These are phyloP conservation scores for Sindora glabra DNA, from an alignment of 306 rosid genomes.

Conservation along the genomic window DNA sequence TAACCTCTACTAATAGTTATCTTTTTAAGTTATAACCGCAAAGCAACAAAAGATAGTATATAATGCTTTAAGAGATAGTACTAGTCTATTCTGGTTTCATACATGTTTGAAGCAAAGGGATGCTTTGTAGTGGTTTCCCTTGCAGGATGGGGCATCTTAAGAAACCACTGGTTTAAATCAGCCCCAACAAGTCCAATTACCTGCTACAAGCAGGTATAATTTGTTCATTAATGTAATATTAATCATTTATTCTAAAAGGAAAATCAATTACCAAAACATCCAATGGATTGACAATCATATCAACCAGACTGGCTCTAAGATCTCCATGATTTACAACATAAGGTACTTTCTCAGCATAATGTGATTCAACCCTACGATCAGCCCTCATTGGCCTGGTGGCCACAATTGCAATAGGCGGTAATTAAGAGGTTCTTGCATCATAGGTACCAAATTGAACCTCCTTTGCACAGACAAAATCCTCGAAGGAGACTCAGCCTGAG, in stretches of 20 bases:
- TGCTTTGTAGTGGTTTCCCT: slow-evolving; percentile 58
- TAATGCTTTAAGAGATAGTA: slow-evolving; percentile 90
- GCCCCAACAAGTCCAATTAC: slow-evolving; percentile 83
- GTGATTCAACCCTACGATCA: slow-evolving; percentile 92
- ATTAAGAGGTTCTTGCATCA: slow-evolving; percentile 57
- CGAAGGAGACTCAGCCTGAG: slow-evolving; percentile 63
- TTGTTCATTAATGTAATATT: slow-evolving; percentile 85
- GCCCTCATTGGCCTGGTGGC: slow-evolving; percentile 79
- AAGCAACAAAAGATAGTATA: too few species aligned
- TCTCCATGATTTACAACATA: slow-evolving; percentile 85
- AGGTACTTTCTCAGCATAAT: slow-evolving; percentile 81
- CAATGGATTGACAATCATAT: slow-evolving; percentile 90
- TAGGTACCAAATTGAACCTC: slow-evolving; percentile 91
- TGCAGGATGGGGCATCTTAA: slow-evolving; percentile 76
- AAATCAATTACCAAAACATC: slow-evolving; percentile 70
- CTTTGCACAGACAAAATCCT: slow-evolving; percentile 91
- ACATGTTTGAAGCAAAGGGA: slow-evolving; percentile 37
- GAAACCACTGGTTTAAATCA: slow-evolving; percentile 73
- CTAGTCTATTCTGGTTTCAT: slow-evolving; percentile 74
- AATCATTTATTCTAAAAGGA: slow-evolving; percentile 68
- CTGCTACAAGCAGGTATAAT: slow-evolving; percentile 89
- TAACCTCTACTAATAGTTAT: too few species aligned
- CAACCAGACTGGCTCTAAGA: slow-evolving; percentile 84
- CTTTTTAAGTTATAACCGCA: too few species aligned
- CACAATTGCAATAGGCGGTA: slow-evolving; percentile 96